Evolutionary conservation across 2,329 filamentous ascomycete species (phyloP).

Genomic region (Zymoseptoria pseudotritici): DNA sequence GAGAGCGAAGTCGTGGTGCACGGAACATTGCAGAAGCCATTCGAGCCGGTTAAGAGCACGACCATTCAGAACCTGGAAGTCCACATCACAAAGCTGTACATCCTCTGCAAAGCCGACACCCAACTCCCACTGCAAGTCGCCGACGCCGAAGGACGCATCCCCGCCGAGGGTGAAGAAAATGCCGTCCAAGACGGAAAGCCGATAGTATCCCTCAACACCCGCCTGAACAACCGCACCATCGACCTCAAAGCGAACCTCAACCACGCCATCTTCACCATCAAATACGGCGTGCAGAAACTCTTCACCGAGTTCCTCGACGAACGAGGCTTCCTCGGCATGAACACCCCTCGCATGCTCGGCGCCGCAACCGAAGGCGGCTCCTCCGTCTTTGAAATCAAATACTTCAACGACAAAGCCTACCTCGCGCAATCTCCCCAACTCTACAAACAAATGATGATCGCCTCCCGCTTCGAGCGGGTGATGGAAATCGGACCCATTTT

Average conservation of each 20-base stretch:
- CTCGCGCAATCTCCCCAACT: slow-evolving; percentile 77
- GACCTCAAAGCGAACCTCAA: slow-evolving; percentile 88
- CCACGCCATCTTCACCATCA: slow-evolving; percentile 74
- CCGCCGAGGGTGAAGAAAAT: slow-evolving; percentile 41
- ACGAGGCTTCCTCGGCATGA: slow-evolving; percentile 72
- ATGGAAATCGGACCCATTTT: slow-evolving; percentile 76
- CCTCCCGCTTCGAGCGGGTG: slow-evolving; percentile 67
- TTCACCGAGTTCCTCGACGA: slow-evolving; percentile 73
- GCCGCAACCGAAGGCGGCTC: slow-evolving; percentile 87
- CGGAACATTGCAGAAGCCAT: slow-evolving; percentile 70
- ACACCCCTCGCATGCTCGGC: slow-evolving; percentile 82
- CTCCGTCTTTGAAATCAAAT: slow-evolving; percentile 83
- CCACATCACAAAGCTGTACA: slow-evolving; percentile 77
- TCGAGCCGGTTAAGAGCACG: slow-evolving; percentile 82
- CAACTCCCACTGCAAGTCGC: slow-evolving; percentile 54
- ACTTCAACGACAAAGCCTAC: slow-evolving; percentile 78
- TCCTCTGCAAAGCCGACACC: slow-evolving; percentile 59
- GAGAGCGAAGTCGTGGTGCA: slow-evolving; percentile 78
- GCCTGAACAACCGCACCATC: slow-evolving; percentile 85
- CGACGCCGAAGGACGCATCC: slow-evolving; percentile 45
- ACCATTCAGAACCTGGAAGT: slow-evolving; percentile 74
- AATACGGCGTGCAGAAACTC: slow-evolving; percentile 57
- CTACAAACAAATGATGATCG: slow-evolving; percentile 83
- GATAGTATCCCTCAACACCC: slow-evolving; percentile 71
- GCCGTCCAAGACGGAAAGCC: slow-evolving; percentile 50